Conservation (phyloP, 495 filamentous ascomycete genomes). For the Rostrohypoxylon terebratum region DNA sequence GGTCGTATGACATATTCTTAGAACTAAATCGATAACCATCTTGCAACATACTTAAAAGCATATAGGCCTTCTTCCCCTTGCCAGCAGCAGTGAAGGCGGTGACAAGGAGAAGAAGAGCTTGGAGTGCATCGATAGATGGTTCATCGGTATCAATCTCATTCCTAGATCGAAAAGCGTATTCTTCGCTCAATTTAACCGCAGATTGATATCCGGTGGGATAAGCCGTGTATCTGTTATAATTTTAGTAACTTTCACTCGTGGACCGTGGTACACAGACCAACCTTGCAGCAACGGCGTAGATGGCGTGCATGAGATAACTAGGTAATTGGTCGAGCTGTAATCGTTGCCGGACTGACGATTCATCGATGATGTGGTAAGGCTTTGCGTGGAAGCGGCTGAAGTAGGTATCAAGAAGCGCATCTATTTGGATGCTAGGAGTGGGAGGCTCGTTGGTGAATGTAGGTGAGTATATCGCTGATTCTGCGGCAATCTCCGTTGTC, state of each 20-base stretch:
- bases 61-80: slow-evolving; percentile 86
- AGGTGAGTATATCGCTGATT: slow-evolving; percentile 54
- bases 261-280: slow-evolving; percentile 52
- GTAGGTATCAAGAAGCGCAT: slow-evolving; percentile 77
- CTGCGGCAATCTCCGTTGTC: slow-evolving; percentile 41
- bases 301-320: slow-evolving; percentile 71
- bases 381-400: slow-evolving; percentile 82
- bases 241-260: slow-evolving; percentile 8
- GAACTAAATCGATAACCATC: not conserved
- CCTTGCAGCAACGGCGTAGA: slow-evolving; percentile 78
- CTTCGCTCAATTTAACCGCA: slow-evolving; percentile 69
- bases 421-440: slow-evolving; percentile 57
- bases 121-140: slow-evolving; percentile 78
- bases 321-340: slow-evolving; percentile 75
- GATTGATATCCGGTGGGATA: slow-evolving; percentile 70
- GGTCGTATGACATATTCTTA: not conserved
- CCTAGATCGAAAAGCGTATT: slow-evolving; percentile 74
- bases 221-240: slow-evolving; percentile 67
- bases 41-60: slow-evolving; percentile 74
- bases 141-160: slow-evolving; percentile 80
- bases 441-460: slow-evolving; percentile 54
- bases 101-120: slow-evolving; percentile 79
- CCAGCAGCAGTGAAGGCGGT: slow-evolving; percentile 79
- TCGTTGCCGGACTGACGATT: slow-evolving; percentile 73
- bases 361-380: slow-evolving; percentile 82